phyloP scores from a whole-genome alignment of 306 rosid species.

The Dryas drummondii region DNA sequence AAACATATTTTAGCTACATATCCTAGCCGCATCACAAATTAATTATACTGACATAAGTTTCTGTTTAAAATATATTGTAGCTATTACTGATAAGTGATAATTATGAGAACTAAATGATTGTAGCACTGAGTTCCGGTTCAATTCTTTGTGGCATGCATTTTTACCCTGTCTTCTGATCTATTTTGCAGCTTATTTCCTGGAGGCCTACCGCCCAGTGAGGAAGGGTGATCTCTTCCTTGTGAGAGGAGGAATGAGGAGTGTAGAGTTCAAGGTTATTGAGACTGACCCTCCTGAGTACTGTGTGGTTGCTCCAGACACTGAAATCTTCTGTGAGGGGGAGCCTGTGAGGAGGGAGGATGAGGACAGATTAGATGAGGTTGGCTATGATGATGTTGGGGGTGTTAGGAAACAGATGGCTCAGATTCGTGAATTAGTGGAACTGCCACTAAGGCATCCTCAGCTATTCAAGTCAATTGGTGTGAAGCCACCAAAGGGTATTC shows the following conservation, averaged over 20 bases:
- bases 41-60: neutral
- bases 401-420: constrained; percentile 98
- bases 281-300: constrained; percentile 91
- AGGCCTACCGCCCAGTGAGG: constrained; percentile 92
- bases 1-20: too few species aligned
- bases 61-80: neutral
- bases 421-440: constrained; percentile 85
- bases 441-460: constrained; percentile 95
- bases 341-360: constrained; percentile 91
- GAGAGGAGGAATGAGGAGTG: constrained; percentile 98
- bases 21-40: neutral
- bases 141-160: constrained; percentile 9
- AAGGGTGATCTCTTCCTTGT: constrained; percentile 94
- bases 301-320: constrained; percentile 97
- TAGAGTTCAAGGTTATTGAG: constrained; percentile 98
- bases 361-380: constrained; percentile 92
- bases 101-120: neutral
- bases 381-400: constrained; percentile 97
- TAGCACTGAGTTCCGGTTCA: neutral
- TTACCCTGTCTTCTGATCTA: constrained; percentile 15
- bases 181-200: constrained; percentile 83
- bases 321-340: constrained; percentile 95
- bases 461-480: constrained; percentile 92
- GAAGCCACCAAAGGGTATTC: constrained; percentile 97
- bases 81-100: neutral